Conservation (phyloP, 2,329 filamentous ascomycete species). For the Botrytis deweyae region DNA sequence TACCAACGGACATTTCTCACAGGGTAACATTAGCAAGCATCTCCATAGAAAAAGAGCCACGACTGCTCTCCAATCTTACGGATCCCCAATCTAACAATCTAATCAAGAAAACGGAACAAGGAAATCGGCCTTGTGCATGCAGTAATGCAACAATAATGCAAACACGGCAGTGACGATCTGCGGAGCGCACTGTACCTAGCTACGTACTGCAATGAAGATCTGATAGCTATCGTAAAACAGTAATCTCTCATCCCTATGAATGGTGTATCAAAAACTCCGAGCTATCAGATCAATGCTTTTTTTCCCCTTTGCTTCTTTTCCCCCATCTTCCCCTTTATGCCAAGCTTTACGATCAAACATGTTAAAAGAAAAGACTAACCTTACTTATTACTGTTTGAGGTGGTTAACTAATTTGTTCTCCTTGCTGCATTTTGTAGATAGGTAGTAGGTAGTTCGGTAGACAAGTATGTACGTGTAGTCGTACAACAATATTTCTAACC, state of each 20-base stretch:
- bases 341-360: conserved; percentile 5
- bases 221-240: neutral
- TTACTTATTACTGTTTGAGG: neutral
- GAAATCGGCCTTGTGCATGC: neutral
- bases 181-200: neutral
- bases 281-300: neutral
- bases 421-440: neutral
- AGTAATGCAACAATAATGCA: conserved; percentile 1
- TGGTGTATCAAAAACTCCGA: conserved; percentile 3
- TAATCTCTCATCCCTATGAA: neutral
- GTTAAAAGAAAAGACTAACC: neutral
- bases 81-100: neutral
- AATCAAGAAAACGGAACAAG: neutral
- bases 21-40: neutral
- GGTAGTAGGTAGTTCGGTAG: neutral
- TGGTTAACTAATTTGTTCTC: neutral
- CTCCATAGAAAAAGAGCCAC: neutral
- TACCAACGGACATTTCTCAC: neutral
- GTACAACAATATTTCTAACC: neutral
- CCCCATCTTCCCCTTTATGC: neutral
- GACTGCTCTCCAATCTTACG: neutral
- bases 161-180: neutral
- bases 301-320: neutral
- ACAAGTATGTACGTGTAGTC: neutral
- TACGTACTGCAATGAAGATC: neutral